These are phyloP conservation scores for Auricularia sp. DNA, from an alignment of 768 basidiomycete species.

Conservation along the genomic window DNA sequence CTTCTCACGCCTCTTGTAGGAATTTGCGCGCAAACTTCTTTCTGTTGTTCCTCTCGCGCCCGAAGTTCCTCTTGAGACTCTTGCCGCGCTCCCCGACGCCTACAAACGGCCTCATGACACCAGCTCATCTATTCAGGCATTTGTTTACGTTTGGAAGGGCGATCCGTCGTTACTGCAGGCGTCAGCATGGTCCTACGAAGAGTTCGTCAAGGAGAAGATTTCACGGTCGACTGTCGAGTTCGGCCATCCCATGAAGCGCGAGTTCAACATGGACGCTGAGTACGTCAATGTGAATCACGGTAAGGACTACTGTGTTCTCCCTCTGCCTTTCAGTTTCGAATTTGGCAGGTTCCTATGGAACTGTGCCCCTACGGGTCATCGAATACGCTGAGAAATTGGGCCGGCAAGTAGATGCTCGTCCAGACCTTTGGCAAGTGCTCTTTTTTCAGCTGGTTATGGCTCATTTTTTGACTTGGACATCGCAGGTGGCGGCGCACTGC, in stretches of 20 bases:
- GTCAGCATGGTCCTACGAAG: conserved; percentile 17
- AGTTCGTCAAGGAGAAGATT: background rate
- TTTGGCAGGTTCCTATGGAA: conserved; percentile 22
- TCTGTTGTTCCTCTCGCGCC: background rate
- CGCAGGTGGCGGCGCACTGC: conserved; percentile 19
- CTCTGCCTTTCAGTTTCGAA: background rate
- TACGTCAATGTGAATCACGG: conserved; percentile 8
- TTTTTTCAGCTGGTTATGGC: background rate
- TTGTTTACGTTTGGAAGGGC: background rate
- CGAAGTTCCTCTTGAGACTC: background rate
- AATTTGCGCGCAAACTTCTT: background rate
- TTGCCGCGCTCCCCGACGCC: background rate
- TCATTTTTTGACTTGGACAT: background rate
- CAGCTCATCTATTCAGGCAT: background rate
- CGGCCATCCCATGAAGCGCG: conserved; percentile 20
- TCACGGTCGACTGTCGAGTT: conserved; percentile 7
- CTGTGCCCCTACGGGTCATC: conserved; percentile 20
- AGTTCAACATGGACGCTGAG: conserved; percentile 19
- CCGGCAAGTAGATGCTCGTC: conserved; percentile 19
- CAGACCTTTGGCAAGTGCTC: conserved; percentile 16
- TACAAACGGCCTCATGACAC: background rate
- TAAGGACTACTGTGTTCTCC: background rate
- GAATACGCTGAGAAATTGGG: conserved; percentile 17
- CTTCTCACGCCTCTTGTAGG: background rate
- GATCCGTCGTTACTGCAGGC: background rate